Evolutionary conservation across 2,329 filamentous ascomycete species (phyloP).

Genomic region (Hypoxylon rubiginosum): DNA sequence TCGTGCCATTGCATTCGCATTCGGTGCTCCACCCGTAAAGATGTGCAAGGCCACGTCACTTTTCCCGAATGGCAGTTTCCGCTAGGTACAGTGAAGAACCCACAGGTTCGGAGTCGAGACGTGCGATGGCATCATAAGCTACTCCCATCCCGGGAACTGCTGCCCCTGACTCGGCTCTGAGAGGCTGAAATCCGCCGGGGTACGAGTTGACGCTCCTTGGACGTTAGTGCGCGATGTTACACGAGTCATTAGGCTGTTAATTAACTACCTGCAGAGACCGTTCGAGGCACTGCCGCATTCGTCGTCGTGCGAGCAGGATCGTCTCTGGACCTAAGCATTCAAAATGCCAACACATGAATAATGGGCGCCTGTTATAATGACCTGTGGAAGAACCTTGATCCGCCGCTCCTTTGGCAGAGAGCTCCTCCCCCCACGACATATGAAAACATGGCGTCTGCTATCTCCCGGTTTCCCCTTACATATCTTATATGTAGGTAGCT

Average conservation of each 20-base stretch:
- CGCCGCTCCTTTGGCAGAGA: slow-evolving; percentile 7
- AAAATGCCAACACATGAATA: slow-evolving; percentile 25
- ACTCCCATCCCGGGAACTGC: background rate
- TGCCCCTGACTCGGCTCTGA: background rate
- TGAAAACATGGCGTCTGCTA: background rate
- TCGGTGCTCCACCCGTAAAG: slow-evolving; percentile 7
- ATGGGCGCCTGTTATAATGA: slow-evolving; percentile 7
- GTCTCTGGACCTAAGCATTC: slow-evolving; percentile 14
- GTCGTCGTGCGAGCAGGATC: slow-evolving; percentile 10
- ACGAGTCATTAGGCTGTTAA: slow-evolving; percentile 21
- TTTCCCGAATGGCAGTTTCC: background rate
- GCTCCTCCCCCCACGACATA: slow-evolving; percentile 1
- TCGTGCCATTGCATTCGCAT: background rate
- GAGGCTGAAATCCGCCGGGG: background rate
- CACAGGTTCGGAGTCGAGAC: background rate
- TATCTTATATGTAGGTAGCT: slow-evolving; percentile 12
- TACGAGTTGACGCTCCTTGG: background rate
- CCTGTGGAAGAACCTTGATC: slow-evolving; percentile 26
- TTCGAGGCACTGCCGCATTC: slow-evolving; percentile 24
- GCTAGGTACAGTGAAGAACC: background rate
- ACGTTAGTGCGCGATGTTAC: slow-evolving; percentile 15
- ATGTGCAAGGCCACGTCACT: slow-evolving; percentile 21
- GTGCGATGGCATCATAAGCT: slow-evolving; percentile 7
- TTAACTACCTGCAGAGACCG: slow-evolving; percentile 15
- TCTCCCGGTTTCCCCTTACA: slow-evolving; percentile 7